phyloP scores from a whole-genome alignment of 148 eudicot species.

The Cornus suecica region DNA sequence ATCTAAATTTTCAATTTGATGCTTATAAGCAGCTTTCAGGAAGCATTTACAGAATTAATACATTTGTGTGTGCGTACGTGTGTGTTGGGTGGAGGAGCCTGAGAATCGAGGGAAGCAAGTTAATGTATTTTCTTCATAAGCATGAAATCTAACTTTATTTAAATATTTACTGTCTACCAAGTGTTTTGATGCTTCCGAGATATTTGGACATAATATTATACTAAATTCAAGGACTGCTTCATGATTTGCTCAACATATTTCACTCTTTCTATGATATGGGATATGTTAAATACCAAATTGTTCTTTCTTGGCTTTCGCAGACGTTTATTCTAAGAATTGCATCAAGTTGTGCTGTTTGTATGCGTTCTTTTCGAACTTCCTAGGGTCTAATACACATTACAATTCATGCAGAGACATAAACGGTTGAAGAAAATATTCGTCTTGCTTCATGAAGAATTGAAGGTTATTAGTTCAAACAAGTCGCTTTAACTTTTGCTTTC shows the following conservation, averaged over 20 bases:
- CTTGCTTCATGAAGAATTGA: slow-evolving; percentile 89
- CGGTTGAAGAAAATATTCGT: slow-evolving; percentile 81
- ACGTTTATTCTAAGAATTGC: not conserved
- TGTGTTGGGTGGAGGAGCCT: not conserved
- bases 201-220: not conserved
- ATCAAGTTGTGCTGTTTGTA: not conserved
- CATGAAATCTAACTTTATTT: not conserved
- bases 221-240: not conserved
- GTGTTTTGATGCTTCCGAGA: not conserved
- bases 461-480: slow-evolving; percentile 39
- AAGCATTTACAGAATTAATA: not conserved
- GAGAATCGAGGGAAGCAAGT: not conserved
- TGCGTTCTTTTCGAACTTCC: not conserved
- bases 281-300: not conserved
- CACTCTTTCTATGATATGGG: not conserved
- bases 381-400: slow-evolving; percentile 10
- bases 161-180: not conserved
- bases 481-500: not conserved
- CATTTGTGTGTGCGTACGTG: not conserved
- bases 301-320: not conserved
- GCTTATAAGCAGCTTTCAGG: not conserved
- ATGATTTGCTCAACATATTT: not conserved
- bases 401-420: slow-evolving; percentile 69
- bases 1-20: too few species aligned
- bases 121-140: not conserved